These are phyloP conservation scores for Carex sylvatica DNA, from an alignment of 202 grass and related monocot genomes.

Conservation along the genomic window DNA sequence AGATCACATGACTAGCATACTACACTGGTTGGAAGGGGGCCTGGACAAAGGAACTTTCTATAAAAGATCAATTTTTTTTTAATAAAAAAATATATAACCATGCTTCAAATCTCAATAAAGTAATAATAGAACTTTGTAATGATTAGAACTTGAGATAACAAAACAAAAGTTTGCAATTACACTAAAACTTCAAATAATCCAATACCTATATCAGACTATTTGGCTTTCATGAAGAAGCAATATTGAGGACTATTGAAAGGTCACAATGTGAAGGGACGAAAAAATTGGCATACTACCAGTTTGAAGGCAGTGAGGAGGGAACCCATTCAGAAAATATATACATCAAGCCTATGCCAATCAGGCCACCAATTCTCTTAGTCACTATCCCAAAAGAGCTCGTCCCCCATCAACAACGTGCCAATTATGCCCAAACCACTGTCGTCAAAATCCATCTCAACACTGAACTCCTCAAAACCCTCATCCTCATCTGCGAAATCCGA, in stretches of 20 bases:
- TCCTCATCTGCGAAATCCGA: slow-evolving; percentile 1
- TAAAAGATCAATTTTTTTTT: background rate
- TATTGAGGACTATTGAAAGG: background rate
- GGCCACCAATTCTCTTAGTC: slow-evolving; percentile 1
- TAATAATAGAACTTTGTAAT: background rate
- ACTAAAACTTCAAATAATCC: background rate
- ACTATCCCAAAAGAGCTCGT: slow-evolving; percentile 9
- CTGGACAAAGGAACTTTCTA: background rate
- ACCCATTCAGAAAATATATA: background rate
- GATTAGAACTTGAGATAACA: background rate
- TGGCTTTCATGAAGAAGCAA: background rate
- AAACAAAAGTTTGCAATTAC: background rate
- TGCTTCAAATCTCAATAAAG: background rate
- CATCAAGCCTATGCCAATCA: background rate
- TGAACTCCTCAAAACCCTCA: slow-evolving; percentile 21
- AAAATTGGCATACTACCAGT: background rate
- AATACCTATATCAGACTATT: background rate
- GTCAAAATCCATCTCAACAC: slow-evolving; percentile 13
- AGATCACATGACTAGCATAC: background rate
- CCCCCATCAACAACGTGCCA: background rate
- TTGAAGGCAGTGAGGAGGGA: background rate
- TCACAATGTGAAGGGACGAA: background rate
- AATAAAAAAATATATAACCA: background rate
- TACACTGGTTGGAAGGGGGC: background rate
- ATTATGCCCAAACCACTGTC: slow-evolving; percentile 11